These are phyloP conservation scores for Leccinum huronense DNA, from an alignment of 1,284 basidiomycete species.

Conservation along the genomic window DNA sequence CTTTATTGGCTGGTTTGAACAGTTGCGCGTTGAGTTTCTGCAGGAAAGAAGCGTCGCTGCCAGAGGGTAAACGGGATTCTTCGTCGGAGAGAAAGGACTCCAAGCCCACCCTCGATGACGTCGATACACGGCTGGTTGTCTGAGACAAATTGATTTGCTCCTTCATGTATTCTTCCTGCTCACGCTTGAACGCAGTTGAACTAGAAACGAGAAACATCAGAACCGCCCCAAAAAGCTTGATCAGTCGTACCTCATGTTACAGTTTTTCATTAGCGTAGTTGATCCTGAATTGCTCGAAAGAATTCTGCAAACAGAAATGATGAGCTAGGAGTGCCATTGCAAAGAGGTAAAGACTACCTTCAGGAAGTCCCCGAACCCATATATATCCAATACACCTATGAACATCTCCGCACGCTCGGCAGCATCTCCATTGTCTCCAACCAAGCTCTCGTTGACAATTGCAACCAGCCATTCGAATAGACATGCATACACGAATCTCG, in stretches of 20 bases:
- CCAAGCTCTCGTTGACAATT: slow-evolving; percentile 94
- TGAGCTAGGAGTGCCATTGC: slow-evolving; percentile 2
- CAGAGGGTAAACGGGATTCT: slow-evolving; percentile 94
- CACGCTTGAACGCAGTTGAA: slow-evolving; percentile 98
- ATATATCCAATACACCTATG: slow-evolving; percentile 97
- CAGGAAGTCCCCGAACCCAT: slow-evolving; percentile 96
- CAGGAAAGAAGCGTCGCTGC: slow-evolving; percentile 90
- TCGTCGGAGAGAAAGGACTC: slow-evolving; percentile 95
- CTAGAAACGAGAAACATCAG: slow-evolving; percentile 42
- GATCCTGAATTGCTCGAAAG: slow-evolving; percentile 99
- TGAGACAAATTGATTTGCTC: slow-evolving; percentile 99
- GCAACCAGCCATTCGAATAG: slow-evolving; percentile 99
- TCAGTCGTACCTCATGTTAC: slow-evolving; percentile 77
- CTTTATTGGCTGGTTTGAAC: slow-evolving; percentile 80
- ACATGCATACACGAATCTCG: slow-evolving; percentile 98
- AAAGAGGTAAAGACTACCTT: slow-evolving; percentile 51
- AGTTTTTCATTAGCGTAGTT: slow-evolving; percentile 99
- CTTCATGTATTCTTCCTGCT: slow-evolving; percentile 98
- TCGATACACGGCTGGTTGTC: slow-evolving; percentile 99
- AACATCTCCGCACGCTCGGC: slow-evolving; percentile 91
- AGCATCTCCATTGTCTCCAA: slow-evolving; percentile 86
- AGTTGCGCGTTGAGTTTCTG: slow-evolving; percentile 93
- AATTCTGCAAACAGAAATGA: slow-evolving; percentile 58
- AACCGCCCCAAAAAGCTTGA: background rate
- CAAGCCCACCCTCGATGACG: slow-evolving; percentile 96